Evolutionary conservation across 495 filamentous ascomycete species (phyloP).

Genomic region (Aspergillus mulundensis): DNA sequence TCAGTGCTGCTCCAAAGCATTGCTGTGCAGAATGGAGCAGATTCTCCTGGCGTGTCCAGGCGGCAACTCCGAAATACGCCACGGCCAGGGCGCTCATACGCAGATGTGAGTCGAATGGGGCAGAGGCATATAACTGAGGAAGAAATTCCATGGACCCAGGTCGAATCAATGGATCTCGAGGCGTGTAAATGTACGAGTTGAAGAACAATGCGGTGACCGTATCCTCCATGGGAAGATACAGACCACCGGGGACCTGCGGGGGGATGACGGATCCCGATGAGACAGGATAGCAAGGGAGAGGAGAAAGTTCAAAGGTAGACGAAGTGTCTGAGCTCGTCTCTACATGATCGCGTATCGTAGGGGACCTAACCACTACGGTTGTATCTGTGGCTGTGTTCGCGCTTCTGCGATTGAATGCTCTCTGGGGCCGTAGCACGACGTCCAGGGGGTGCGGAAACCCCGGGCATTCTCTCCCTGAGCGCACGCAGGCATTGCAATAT

Average conservation of each 20-base stretch:
- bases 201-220: slow-evolving; percentile 33
- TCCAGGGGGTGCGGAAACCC: slow-evolving; percentile 69
- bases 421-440: slow-evolving; percentile 63
- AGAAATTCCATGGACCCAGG: slow-evolving; percentile 49
- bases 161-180: slow-evolving; percentile 26
- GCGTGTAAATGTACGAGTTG: slow-evolving; percentile 32
- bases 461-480: slow-evolving; percentile 47
- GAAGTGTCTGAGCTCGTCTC: not conserved
- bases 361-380: not conserved
- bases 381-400: not conserved
- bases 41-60: slow-evolving; percentile 42
- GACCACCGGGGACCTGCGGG: slow-evolving; percentile 11
- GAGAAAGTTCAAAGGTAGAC: not conserved
- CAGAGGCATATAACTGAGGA: slow-evolving; percentile 48
- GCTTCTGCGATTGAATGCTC: slow-evolving; percentile 53
- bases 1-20: slow-evolving; percentile 45
- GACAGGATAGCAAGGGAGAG: not conserved
- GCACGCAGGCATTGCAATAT: slow-evolving; percentile 45
- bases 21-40: slow-evolving; percentile 34
- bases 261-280: not conserved
- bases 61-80: slow-evolving; percentile 46
- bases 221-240: slow-evolving; percentile 29
- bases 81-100: slow-evolving; percentile 58
- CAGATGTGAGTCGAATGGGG: slow-evolving; percentile 44
- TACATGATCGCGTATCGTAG: not conserved